Percentiles rank a stretch among this genome's conserved stretches.
These are phyloP conservation scores for Lichtheimia corymbifera DNA, from an alignment of 371 early-diverging fungal genomes.

Conservation along the genomic window DNA sequence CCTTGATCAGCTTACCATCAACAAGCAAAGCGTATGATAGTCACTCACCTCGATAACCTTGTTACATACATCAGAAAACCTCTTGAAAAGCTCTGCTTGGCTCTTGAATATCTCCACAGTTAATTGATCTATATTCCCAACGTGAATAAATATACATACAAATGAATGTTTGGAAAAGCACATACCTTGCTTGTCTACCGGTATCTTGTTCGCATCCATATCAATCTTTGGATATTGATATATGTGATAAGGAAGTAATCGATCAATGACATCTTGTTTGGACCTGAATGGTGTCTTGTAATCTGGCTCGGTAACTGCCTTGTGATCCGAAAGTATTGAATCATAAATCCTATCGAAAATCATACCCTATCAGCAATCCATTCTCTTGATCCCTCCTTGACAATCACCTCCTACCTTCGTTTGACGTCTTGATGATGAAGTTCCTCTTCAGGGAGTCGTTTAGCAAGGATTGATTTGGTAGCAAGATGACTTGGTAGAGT, in stretches of 20 bases:
- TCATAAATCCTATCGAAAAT: constrained; percentile 26
- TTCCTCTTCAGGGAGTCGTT: constrained; percentile 53
- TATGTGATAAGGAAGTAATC: constrained; percentile 74
- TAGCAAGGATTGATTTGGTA: constrained; percentile 34
- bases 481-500: constrained; percentile 15
- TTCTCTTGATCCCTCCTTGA: background rate
- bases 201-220: constrained; percentile 59
- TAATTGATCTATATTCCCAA: constrained; percentile 27
- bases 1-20: too few relatives aligned
- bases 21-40: background rate
- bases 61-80: constrained; percentile 20
- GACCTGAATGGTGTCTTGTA: constrained; percentile 63
- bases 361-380: background rate
- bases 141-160: constrained; percentile 4
- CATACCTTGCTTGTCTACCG: constrained; percentile 41
- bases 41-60: constrained; percentile 27
- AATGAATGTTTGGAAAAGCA: too few relatives aligned
- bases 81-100: constrained; percentile 39
- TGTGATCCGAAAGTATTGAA: constrained; percentile 52
- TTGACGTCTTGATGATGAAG: constrained; percentile 44
- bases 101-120: constrained; percentile 47
- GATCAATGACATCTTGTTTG: constrained; percentile 59
- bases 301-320: constrained; percentile 49
- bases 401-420: constrained; percentile 25
- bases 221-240: constrained; percentile 68